Evolutionary conservation across 805 yeast genomes (phyloP).

Genomic region (Yamadazyma ubonensis): DNA sequence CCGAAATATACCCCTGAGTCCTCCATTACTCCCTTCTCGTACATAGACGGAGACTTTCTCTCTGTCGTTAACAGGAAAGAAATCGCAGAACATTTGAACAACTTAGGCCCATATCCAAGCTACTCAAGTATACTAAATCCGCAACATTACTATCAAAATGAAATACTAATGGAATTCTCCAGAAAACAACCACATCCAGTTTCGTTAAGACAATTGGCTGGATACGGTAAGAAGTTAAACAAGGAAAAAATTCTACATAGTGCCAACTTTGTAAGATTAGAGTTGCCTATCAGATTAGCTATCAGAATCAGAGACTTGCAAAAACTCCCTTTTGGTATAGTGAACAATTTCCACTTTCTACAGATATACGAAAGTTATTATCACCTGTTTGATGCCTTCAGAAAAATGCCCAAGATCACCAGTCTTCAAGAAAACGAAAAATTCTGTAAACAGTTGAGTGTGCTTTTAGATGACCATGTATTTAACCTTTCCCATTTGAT

Average conservation of each 20-base stretch:
- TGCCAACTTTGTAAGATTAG: constrained; percentile 86
- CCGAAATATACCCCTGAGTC: no score
- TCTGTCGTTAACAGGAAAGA: constrained; percentile 30
- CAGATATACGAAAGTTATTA: constrained; percentile 89
- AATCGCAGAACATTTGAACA: constrained; percentile 24
- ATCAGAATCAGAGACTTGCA: constrained; percentile 79
- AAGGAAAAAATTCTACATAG: constrained; percentile 74
- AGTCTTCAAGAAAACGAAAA: constrained; percentile 71
- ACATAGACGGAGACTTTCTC: constrained; percentile 35
- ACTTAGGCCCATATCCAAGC: constrained; percentile 42
- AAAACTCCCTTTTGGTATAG: constrained; percentile 75
- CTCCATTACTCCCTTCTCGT: constrained; percentile 27
- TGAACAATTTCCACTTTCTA: constrained; percentile 80
- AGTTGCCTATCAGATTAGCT: constrained; percentile 81
- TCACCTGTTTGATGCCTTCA: constrained; percentile 80
- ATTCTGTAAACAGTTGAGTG: constrained; percentile 64
- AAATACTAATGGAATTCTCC: constrained; percentile 61
- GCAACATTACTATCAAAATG: constrained; percentile 87
- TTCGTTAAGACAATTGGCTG: constrained; percentile 84
- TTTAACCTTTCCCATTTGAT: constrained; percentile 82
- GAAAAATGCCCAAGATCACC: constrained; percentile 66
- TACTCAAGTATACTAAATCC: constrained; percentile 44
- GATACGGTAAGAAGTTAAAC: constrained; percentile 77
- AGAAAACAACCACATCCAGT: constrained; percentile 80
- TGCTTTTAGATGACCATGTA: constrained; percentile 74